Base-by-base conservation (phyloP, 1,284 basidiomycete genomes). In the Tylopilus microsporus region DNA sequence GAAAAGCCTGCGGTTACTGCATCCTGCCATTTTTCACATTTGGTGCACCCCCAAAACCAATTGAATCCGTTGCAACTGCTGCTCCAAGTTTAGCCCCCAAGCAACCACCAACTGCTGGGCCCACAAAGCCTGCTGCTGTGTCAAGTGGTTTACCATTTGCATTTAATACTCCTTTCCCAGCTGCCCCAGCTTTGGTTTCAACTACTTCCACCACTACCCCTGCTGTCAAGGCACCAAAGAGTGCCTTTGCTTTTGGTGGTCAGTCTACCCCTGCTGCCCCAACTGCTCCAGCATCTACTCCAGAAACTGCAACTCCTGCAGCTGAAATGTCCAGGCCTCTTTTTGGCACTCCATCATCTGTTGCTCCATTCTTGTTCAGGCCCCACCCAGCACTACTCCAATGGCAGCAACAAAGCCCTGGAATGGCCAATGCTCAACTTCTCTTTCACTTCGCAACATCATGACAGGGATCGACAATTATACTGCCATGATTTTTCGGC, bases 381-480 rank as follows among this genome's bases (percentile, higher is more conserved):
- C 66, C 64, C 43, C 63, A 61, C 62, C 68, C 5, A 63, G 53
- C 13, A 60, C 66, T 21, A 63, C 57, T 19, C 60, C 16, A 79
- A 75, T 62, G 72, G 69, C 19, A 67, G 45, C 43, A 39, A 54
- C 21, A 72, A 72, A 49, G 60, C 69, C 57, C 61, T 66, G 63
- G 73, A 66, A 68, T 73, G 73, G 57, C 76, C 75, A 19, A 74
- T 73, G 2, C 67, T 77, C n/a, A 73, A 67, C 50, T 84, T 84
- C 59, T 71, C 79, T 1, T 84, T 84, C 50, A 61, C 48, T 25
- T 58, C 67, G 57, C 70, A 74, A 25, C 25, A 25, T 25, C 25
- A 25, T 4, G 4, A 25, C 25, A 25, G 25, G 25, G 25, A 25
- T 25, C 25, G 25, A 25, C 25, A 25, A 25, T 25, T 25, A 25